Percentiles rank a stretch among this genome's conserved stretches.
Evolutionary conservation across 148 eudicot genomes (phyloP).

Genomic region (Fagopyrum esculentum): DNA sequence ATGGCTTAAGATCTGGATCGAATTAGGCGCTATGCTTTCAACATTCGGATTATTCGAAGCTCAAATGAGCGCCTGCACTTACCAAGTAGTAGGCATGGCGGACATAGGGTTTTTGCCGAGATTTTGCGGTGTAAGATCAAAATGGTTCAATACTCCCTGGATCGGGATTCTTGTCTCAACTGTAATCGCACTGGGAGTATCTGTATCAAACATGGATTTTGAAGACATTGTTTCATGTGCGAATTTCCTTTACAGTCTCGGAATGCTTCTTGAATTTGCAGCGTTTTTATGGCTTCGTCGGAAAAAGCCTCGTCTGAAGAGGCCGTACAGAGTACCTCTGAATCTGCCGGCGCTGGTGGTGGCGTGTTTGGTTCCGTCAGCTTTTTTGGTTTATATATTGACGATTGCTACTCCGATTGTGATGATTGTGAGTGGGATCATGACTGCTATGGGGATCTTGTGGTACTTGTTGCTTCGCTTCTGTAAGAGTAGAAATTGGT

Average conservation of each 20-base stretch:
- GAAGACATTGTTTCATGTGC: slow-evolving; percentile 8
- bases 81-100: slow-evolving; percentile 18
- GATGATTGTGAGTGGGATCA: slow-evolving; percentile 18
- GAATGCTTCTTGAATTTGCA: slow-evolving; percentile 17
- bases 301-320: slow-evolving; percentile 11
- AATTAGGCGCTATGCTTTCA: slow-evolving; percentile 4
- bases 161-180: slow-evolving; percentile 10
- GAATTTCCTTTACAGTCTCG: slow-evolving; percentile 17
- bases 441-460: slow-evolving; percentile 20
- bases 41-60: slow-evolving; percentile 16
- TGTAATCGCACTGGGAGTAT: slow-evolving; percentile 1
- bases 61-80: slow-evolving; percentile 16
- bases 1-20: slow-evolving; percentile 16
- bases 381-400: slow-evolving; percentile 24
- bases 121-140: slow-evolving; percentile 10
- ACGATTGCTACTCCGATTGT: slow-evolving; percentile 19
- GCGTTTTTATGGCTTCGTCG: slow-evolving; percentile 12
- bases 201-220: slow-evolving; percentile 13
- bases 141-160: slow-evolving; percentile 19
- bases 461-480: slow-evolving; percentile 24
- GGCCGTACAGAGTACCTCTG: slow-evolving; percentile 28
- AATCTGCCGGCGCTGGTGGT: slow-evolving; percentile 15
- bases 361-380: slow-evolving; percentile 25
- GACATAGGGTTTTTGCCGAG: slow-evolving; percentile 14
- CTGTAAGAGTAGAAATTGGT: slow-evolving; percentile 19